phyloP scores from a whole-genome alignment of 345 rosid species.

The Eucalyptus microcorys region DNA sequence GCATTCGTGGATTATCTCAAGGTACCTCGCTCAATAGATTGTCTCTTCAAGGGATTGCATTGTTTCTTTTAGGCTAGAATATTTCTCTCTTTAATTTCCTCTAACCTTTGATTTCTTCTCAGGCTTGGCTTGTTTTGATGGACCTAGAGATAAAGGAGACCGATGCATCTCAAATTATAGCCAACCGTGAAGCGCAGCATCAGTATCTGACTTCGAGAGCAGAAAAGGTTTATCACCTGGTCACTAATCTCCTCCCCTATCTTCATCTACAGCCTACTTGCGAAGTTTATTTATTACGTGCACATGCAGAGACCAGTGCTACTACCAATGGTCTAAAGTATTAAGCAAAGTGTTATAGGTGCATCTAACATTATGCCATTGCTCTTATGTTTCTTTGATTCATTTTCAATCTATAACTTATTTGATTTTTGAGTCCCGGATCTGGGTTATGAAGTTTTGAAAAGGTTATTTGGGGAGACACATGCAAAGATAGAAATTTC shows the following conservation, averaged over 20 bases:
- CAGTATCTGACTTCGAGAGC: conserved; percentile 58
- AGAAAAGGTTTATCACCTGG: conserved; percentile 30
- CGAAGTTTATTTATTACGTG: background rate
- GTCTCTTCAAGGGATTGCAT: background rate
- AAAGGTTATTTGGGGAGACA: conserved; percentile 44
- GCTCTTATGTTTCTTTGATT: background rate
- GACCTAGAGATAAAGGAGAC: conserved; percentile 26
- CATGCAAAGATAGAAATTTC: conserved; percentile 22
- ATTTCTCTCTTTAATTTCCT: background rate
- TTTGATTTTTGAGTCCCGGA: conserved; percentile 15
- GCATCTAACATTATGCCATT: background rate
- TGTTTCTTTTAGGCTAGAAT: background rate
- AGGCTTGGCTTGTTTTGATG: conserved; percentile 53
- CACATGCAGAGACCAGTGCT: background rate
- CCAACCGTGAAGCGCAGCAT: conserved; percentile 52
- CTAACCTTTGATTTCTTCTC: background rate
- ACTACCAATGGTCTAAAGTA: background rate
- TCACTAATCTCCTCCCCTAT: background rate
- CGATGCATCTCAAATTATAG: conserved; percentile 14
- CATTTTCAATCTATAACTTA: background rate
- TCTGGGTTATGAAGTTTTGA: conserved; percentile 49
- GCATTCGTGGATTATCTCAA: conserved; percentile 57
- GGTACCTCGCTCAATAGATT: conserved; percentile 8
- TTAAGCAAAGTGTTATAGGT: background rate
- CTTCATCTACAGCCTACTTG: background rate